Evolutionary conservation across 1,284 basidiomycete species (phyloP).

Genomic region (Cutaneotrichosporon arboriforme): DNA sequence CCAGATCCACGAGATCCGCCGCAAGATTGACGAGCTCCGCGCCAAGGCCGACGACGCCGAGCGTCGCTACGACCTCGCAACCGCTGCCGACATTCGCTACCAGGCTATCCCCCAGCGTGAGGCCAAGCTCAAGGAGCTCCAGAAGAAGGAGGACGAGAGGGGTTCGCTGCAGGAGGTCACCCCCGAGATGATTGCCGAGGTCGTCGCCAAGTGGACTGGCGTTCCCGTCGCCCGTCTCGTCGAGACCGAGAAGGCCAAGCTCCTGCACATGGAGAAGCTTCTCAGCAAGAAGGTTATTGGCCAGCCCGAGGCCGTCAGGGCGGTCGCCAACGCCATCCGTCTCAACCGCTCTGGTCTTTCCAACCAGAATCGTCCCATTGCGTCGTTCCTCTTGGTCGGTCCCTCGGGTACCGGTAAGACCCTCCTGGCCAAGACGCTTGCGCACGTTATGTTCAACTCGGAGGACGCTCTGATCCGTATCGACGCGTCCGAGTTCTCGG

Average conservation of each 20-base stretch:
- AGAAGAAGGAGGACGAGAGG: slow-evolving; percentile 52
- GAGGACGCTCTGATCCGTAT: slow-evolving; percentile 56
- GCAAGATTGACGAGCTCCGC: slow-evolving; percentile 84
- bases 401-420: slow-evolving; percentile 56
- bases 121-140: slow-evolving; percentile 57
- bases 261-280: slow-evolving; percentile 52
- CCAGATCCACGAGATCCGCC: slow-evolving; percentile 72
- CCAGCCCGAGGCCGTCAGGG: slow-evolving; percentile 55
- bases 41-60: slow-evolving; percentile 94
- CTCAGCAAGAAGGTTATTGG: slow-evolving; percentile 53
- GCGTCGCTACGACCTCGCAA: slow-evolving; percentile 73
- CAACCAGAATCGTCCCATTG: slow-evolving; percentile 54
- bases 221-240: slow-evolving; percentile 45
- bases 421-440: slow-evolving; percentile 52
- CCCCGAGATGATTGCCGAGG: slow-evolving; percentile 53
- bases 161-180: slow-evolving; percentile 48
- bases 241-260: slow-evolving; percentile 49
- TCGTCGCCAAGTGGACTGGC: slow-evolving; percentile 54
- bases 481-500: slow-evolving; percentile 53
- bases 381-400: slow-evolving; percentile 54
- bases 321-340: slow-evolving; percentile 56
- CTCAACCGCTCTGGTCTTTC: slow-evolving; percentile 55
- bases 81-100: slow-evolving; percentile 84
- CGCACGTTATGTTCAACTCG: slow-evolving; percentile 54
- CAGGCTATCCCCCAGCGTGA: slow-evolving; percentile 92